Base-by-base conservation (phyloP, 495 filamentous ascomycete species). In the Penicillium angulare region DNA sequence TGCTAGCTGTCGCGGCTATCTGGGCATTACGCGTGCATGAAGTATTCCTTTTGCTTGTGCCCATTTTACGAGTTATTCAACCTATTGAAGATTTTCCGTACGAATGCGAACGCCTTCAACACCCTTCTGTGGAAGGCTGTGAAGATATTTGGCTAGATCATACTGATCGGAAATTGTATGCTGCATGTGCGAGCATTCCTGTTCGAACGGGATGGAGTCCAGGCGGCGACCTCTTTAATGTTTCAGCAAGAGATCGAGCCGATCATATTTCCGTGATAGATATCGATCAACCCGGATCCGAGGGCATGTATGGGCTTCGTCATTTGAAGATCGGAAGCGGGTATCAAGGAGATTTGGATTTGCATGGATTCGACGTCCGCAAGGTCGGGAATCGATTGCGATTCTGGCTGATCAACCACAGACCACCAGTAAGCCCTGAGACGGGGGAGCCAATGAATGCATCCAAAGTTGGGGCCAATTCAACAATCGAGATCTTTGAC, bases 401-500 rank as follows among this genome's bases (percentile, higher is more conserved):
- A 40, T 57, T 57, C 20, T 57, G 54, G 54, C 4, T 57, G 13
- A 49, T 51, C 12, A 57, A 52, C 40, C 45, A 52, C 33, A 32
- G 20, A 18, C 54, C 54, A 22, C 35, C 5, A n/a, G 16, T 48
- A 7, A 15, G 45, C 7, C 12, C n/a, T 2, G 22, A 8, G 9
- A 57, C 44, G 3, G 54, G 49, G n/a, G 45, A 49, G 16, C 9
- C 16, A 6, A 18, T 52, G 7, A 40, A 49, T 22, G 49, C 34
- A 17, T n/a, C 5, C 7, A 29, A 26, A 8, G n/a, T 47, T 35
- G 44, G 44, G 13, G 44, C 44, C 9, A 35, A 56, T 24, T 52
- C 49, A 2, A 49, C 43, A 1, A 17, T 52, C 8, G 49, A 57
- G 26, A 26, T 57, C 5, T 57, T 52, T 12, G 54, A 57, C 10